These are phyloP conservation scores for Fomitiporia mediterranea DNA, from an alignment of 1,284 basidiomycete genomes.

Conservation along the genomic window DNA sequence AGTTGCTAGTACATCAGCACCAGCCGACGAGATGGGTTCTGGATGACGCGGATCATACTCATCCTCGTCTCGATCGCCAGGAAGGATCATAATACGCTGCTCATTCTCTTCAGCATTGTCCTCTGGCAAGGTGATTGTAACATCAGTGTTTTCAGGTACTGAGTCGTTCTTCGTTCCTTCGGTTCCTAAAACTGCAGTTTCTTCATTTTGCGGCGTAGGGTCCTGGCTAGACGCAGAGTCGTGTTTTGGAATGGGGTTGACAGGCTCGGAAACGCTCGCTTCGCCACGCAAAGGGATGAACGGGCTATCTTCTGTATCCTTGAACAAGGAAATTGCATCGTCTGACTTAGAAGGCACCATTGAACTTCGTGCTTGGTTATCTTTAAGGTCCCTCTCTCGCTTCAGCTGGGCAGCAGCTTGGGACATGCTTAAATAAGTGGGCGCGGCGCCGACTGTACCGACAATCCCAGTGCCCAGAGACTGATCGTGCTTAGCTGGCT, in stretches of 20 bases:
- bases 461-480: conserved; percentile 13
- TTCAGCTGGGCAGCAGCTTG: conserved; percentile 4
- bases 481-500: conserved; percentile 21
- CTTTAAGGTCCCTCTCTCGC: background rate
- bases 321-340: background rate
- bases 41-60: conserved; percentile 29
- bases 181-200: background rate
- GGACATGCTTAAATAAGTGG: background rate
- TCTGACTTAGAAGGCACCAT: background rate
- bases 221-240: background rate
- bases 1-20: conserved; percentile 28
- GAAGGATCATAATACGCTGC: conserved; percentile 10
- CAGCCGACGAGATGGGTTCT: conserved; percentile 29
- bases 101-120: background rate
- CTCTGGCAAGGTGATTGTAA: background rate
- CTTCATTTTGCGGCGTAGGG: background rate
- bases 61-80: conserved; percentile 16
- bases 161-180: background rate
- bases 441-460: background rate
- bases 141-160: background rate
- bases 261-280: background rate
- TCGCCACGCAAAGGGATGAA: background rate
- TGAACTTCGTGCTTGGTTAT: background rate
- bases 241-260: background rate
- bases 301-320: background rate